Percentiles rank a stretch among this genome's conserved stretches.
These are phyloP conservation scores for Aspergillus fumigatus DNA, from an alignment of 2,329 filamentous ascomycete species.

Conservation along the genomic window DNA sequence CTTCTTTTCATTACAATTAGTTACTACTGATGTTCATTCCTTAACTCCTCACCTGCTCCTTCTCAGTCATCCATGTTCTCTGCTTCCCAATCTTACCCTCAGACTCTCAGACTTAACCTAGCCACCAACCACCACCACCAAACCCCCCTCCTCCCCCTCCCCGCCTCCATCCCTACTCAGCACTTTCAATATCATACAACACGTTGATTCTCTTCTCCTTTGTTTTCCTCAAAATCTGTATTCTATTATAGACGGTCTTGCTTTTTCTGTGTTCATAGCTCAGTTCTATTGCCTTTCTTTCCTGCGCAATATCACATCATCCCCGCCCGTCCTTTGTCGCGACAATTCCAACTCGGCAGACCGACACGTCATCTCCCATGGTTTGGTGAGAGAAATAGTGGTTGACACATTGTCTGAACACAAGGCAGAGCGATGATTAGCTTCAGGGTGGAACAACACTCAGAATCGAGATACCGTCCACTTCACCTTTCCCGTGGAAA, in stretches of 20 bases:
- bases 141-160: background rate
- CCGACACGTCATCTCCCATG: slow-evolving; percentile 2
- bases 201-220: background rate
- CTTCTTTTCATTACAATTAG: background rate
- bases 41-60: background rate
- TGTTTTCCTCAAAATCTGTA: slow-evolving; percentile 2
- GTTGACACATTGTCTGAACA: slow-evolving; percentile 26
- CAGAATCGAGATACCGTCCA: slow-evolving; percentile 37
- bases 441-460: slow-evolving; percentile 40
- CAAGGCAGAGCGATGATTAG: slow-evolving; percentile 42
- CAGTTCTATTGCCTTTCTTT: background rate
- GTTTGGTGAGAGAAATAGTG: slow-evolving; percentile 4
- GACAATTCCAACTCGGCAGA: background rate
- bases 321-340: background rate
- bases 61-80: background rate
- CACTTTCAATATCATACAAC: background rate
- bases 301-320: background rate
- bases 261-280: background rate
- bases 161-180: background rate
- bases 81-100: slow-evolving; percentile 2
- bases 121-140: background rate
- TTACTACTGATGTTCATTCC: background rate
- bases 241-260: background rate
- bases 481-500: slow-evolving; percentile 33
- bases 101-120: background rate